Conservation (phyloP, 352 stramenopile species). For the Globisporangium nodosum region DNA sequence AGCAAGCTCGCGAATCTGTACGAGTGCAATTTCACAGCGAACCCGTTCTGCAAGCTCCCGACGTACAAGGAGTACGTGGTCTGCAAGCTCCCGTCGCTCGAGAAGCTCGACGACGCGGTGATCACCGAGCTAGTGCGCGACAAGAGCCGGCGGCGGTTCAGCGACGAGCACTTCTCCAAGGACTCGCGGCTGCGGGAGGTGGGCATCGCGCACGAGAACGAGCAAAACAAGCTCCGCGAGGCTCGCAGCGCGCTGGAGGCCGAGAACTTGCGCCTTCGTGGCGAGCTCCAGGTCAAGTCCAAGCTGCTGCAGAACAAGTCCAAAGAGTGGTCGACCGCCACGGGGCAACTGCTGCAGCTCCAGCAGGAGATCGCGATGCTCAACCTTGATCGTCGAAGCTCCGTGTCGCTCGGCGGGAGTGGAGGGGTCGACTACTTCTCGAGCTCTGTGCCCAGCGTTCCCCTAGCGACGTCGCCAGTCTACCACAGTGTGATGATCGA, state of each 20-base stretch:
- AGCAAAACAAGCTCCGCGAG: conserved; percentile 55
- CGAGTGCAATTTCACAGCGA: conserved; percentile 48
- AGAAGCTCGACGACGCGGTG: conserved; percentile 45
- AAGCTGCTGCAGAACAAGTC: conserved; percentile 83
- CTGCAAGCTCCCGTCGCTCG: conserved; percentile 53
- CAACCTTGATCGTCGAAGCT: conserved; percentile 42
- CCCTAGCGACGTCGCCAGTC: neutral
- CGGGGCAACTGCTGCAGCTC: conserved; percentile 65
- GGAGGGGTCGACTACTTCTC: neutral
- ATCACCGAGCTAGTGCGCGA: conserved; percentile 46
- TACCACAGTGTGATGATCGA: neutral
- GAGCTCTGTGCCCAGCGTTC: neutral
- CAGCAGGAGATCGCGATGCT: conserved; percentile 83
- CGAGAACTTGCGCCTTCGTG: conserved; percentile 68
- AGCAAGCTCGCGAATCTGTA: conserved; percentile 55
- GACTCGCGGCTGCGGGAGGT: conserved; percentile 42
- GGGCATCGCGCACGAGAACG: conserved; percentile 31
- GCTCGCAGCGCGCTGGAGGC: conserved; percentile 55
- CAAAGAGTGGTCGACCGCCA: conserved; percentile 73
- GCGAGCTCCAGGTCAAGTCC: conserved; percentile 74
- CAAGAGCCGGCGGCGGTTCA: conserved; percentile 59
- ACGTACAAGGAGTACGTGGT: conserved; percentile 75
- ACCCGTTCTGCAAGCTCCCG: conserved; percentile 69
- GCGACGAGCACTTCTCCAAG: conserved; percentile 49
- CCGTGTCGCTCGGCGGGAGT: neutral